Evolutionary conservation across 306 rosid genomes (phyloP), one percentile per base, ranked within the genome.

Genomic region (barrel medic (Medicago truncatula)): DNA sequence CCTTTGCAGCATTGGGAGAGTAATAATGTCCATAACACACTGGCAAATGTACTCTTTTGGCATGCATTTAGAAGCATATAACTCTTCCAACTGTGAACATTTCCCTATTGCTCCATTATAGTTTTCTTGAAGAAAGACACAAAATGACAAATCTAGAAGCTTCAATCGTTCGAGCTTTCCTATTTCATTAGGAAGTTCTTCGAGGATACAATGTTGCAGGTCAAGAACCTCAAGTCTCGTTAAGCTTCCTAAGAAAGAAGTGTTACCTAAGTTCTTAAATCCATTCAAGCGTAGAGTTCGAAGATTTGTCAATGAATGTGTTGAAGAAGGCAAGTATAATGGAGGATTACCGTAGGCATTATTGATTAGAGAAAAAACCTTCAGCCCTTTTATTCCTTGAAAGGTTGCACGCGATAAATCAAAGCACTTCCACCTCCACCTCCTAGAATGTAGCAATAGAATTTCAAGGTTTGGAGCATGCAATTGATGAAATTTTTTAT

Each of bases 51-150:
- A 65, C 10, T 4, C 17, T 65, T 11, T 16, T 17, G 15, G 53
- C 71, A 11, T 5, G 9, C 50, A 65, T 10, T 40, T 34, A 18
- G 53, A 71, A 38, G n/a, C 41, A 58, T 82, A 77, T 1, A 82
- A 53, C 64, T 81, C 85, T 76, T 81, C 78, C 4, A 81, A 53
- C 12, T 76, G 70, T 71, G 67, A 44, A 25, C 78, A 82, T 34
- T 20, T 71, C n/a, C 81, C 81, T 54, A 76, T 53, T 64, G 73
- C 60, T 39, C 40, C 53, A 59, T 77, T 70, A 53, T 52, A 71
- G 9, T 63, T 59, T 25, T 53, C 39, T 23, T 21, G 9, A 47
- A 63, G 11, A 21, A 15, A 38, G 18, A 1, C 8, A 78, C 34
- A 50, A 0, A 7, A 18, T 52, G 73, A 49, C 31, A 78, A 52